A percentile compares a stretch with the other conserved stretches of the same genome.
phyloP scores from a whole-genome alignment of 768 basidiomycete species.

The Collybia nuda region DNA sequence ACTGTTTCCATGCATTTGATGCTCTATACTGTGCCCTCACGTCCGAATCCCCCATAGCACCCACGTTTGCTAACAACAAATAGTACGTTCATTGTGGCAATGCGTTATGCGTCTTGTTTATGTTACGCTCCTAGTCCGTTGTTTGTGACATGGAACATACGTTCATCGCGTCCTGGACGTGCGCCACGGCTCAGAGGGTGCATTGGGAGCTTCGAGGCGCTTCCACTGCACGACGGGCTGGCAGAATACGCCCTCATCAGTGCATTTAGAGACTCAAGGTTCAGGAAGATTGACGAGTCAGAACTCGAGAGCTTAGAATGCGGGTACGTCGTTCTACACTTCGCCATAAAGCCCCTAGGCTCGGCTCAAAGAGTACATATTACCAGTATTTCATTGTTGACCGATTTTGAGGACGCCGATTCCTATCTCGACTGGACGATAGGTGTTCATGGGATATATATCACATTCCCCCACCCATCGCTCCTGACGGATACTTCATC shows the following conservation, averaged over 20 bases:
- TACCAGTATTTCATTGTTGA: slow-evolving; percentile 84
- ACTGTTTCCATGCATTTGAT: slow-evolving; percentile 84
- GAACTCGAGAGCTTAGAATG: slow-evolving; percentile 86
- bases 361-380: neutral
- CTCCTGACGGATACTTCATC: slow-evolving; percentile 51
- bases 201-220: slow-evolving; percentile 89
- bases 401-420: slow-evolving; percentile 83
- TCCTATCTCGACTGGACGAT: slow-evolving; percentile 93
- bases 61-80: slow-evolving; percentile 70
- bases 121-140: slow-evolving; percentile 59
- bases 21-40: slow-evolving; percentile 77
- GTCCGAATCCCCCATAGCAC: slow-evolving; percentile 50
- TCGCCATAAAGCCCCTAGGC: slow-evolving; percentile 1
- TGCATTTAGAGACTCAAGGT: slow-evolving; percentile 86
- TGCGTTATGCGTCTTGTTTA: neutral
- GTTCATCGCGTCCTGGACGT: slow-evolving; percentile 57
- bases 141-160: slow-evolving; percentile 96
- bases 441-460: slow-evolving; percentile 89
- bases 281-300: slow-evolving; percentile 71
- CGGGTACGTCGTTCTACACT: slow-evolving; percentile 54
- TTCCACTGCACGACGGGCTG: slow-evolving; percentile 72
- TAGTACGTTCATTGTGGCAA: slow-evolving; percentile 55
- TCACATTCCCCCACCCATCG: slow-evolving; percentile 83
- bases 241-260: slow-evolving; percentile 91
- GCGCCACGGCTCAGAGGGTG: slow-evolving; percentile 80